Evolutionary conservation across 345 rosid species (phyloP).

Genomic region (Jatropha curcas): DNA sequence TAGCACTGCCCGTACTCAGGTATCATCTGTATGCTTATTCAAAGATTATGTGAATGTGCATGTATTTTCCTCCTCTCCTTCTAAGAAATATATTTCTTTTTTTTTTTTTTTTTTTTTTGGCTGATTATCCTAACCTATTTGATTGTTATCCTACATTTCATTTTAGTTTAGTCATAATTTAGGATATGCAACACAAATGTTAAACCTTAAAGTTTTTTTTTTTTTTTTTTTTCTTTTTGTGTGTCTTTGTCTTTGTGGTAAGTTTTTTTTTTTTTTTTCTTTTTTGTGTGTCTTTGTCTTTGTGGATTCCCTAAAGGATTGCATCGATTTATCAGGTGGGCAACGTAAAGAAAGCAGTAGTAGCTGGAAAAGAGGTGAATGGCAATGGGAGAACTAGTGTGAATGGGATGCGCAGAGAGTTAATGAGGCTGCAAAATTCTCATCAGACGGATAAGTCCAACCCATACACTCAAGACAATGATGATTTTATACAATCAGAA

Average conservation of each 20-base stretch:
- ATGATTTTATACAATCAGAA: conserved; percentile 79
- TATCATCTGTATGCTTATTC: conserved; percentile 14
- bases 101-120: conserved; percentile 9
- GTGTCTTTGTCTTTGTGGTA: too few species aligned
- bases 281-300: too few species aligned
- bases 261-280: too few species aligned
- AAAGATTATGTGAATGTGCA: neutral
- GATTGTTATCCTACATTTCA: neutral
- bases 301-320: conserved; percentile 15
- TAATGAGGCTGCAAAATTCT: conserved; percentile 78
- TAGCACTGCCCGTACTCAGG: conserved; percentile 76
- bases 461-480: conserved; percentile 62
- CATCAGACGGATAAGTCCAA: conserved; percentile 54
- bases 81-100: neutral
- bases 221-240: too few species aligned
- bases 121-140: too few species aligned
- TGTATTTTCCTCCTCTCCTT: neutral
- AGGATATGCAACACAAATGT: neutral
- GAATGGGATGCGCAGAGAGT: conserved; percentile 71
- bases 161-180: neutral
- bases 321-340: conserved; percentile 50
- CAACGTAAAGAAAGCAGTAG: conserved; percentile 66
- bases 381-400: conserved; percentile 43
- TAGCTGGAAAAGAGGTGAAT: conserved; percentile 59
- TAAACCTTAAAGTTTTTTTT: neutral